Evolutionary conservation across 441 rosid genomes (phyloP).

Genomic region (Adansonia rubrostipa): DNA sequence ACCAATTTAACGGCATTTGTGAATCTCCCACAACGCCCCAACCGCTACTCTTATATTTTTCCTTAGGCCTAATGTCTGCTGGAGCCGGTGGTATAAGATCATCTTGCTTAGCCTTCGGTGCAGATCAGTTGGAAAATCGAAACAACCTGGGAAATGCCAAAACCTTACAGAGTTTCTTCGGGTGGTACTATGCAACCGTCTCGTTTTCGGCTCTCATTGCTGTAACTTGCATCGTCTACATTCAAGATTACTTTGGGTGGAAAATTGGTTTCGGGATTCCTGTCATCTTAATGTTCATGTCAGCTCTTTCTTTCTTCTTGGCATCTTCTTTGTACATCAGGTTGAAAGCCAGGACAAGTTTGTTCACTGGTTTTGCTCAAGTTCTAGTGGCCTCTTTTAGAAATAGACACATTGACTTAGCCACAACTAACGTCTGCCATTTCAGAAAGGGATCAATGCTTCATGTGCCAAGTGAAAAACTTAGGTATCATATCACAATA

Average conservation of each 20-base stretch:
- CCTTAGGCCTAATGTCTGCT: conserved; percentile 52
- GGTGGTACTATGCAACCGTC: conserved; percentile 52
- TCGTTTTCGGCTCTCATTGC: conserved; percentile 41
- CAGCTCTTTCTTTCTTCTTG: conserved; percentile 50
- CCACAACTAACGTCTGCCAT: conserved; percentile 26
- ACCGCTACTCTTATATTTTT: conserved; percentile 46
- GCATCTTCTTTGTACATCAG: conserved; percentile 56
- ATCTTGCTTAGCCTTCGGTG: conserved; percentile 58
- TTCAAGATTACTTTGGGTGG: conserved; percentile 70
- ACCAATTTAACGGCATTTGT: conserved; percentile 34
- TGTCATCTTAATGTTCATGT: conserved; percentile 47
- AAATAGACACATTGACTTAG: conserved; percentile 38
- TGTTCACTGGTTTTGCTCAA: conserved; percentile 55
- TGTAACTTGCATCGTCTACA: conserved; percentile 54
- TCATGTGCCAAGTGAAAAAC: conserved; percentile 45
- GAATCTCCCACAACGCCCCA: conserved; percentile 44
- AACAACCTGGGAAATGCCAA: neutral
- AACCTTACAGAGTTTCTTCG: conserved; percentile 47
- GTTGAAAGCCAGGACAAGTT: conserved; percentile 41
- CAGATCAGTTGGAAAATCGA: conserved; percentile 47
- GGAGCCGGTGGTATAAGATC: conserved; percentile 71
- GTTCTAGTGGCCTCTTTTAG: conserved; percentile 52
- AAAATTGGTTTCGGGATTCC: conserved; percentile 64
- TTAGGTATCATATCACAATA: conserved; percentile 35
- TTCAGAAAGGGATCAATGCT: conserved; percentile 30